Evolutionary conservation across 2,329 filamentous ascomycete genomes (phyloP).

Genomic region (Monilinia polystroma): DNA sequence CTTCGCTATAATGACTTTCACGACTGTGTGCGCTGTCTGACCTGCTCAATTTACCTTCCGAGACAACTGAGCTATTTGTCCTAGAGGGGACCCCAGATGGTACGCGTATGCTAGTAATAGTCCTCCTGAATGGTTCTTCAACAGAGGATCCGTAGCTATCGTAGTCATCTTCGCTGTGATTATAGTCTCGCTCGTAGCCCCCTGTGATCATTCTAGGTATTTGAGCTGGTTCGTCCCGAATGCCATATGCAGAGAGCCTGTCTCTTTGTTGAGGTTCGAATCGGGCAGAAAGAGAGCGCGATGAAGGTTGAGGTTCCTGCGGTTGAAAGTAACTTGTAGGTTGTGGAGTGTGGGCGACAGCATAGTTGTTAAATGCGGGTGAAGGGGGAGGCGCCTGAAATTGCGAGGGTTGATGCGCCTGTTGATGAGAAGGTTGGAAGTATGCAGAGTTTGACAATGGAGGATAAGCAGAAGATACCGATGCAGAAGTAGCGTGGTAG

Average conservation of each 20-base stretch:
- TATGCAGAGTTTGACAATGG: conserved; percentile 21
- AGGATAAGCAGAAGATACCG: conserved; percentile 13
- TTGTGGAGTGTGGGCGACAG: not conserved
- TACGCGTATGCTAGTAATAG: conserved; percentile 17
- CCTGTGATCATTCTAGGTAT: conserved; percentile 18
- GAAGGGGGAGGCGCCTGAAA: conserved; percentile 23
- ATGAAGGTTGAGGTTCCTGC: conserved; percentile 12
- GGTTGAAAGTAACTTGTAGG: conserved; percentile 9
- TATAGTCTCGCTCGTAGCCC: conserved; percentile 17
- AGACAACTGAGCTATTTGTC: conserved; percentile 10
- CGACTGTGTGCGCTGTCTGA: conserved; percentile 18
- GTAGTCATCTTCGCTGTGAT: conserved; percentile 19
- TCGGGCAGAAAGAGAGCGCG: conserved; percentile 31
- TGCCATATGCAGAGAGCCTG: conserved; percentile 29
- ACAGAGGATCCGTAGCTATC: conserved; percentile 15
- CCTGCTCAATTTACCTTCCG: conserved; percentile 19
- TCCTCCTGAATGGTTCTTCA: conserved; percentile 14
- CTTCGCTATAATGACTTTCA: conserved; percentile 22
- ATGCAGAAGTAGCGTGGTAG: conserved; percentile 13
- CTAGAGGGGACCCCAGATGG: conserved; percentile 15
- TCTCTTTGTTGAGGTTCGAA: conserved; percentile 33
- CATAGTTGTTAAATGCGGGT: conserved; percentile 19
- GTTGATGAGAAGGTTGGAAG: conserved; percentile 11
- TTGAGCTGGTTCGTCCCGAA: conserved; percentile 17
- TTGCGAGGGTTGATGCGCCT: not conserved